phyloP scores from a whole-genome alignment of 768 basidiomycete species.

The Trametes meyenii region DNA sequence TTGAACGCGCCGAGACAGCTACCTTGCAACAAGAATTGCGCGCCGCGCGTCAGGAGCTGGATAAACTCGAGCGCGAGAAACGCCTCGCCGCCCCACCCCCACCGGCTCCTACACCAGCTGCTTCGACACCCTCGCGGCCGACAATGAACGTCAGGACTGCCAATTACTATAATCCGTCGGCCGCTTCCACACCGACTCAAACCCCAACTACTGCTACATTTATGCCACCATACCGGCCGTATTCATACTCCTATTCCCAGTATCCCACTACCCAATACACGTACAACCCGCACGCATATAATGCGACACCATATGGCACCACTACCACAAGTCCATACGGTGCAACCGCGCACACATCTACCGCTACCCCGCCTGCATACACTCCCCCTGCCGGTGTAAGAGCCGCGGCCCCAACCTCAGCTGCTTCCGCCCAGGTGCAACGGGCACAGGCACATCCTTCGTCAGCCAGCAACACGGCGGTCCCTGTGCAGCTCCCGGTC shows the following conservation, averaged over 20 bases:
- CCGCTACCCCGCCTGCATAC: constrained; percentile 11
- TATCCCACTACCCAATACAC: constrained; percentile 32
- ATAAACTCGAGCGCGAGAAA: constrained; percentile 71
- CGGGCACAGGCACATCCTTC: constrained; percentile 14
- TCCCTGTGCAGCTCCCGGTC: constrained; percentile 74
- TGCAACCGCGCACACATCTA: constrained; percentile 3
- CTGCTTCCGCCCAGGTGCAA: constrained; percentile 16
- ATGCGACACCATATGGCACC: constrained; percentile 17
- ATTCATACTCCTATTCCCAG: constrained; percentile 33
- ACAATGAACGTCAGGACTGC: constrained; percentile 19
- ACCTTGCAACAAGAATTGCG: constrained; percentile 61
- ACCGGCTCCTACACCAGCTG: constrained; percentile 15
- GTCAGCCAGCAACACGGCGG: constrained; percentile 30
- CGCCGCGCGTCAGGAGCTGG: constrained; percentile 62
- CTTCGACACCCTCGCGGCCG: constrained; percentile 17
- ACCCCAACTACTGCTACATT: constrained; percentile 35
- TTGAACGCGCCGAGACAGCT: constrained; percentile 64
- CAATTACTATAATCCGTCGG: constrained; percentile 24
- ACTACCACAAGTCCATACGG: constrained; percentile 19
- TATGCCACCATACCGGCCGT: constrained; percentile 31
- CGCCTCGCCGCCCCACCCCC: constrained; percentile 42
- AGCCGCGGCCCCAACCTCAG: constrained; percentile 13
- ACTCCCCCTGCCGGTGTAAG: not conserved
- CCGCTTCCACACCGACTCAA: constrained; percentile 38
- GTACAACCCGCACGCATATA: constrained; percentile 25